These are phyloP conservation scores for Celoporthe dispersa DNA, from an alignment of 2,329 filamentous ascomycete genomes.

Conservation along the genomic window DNA sequence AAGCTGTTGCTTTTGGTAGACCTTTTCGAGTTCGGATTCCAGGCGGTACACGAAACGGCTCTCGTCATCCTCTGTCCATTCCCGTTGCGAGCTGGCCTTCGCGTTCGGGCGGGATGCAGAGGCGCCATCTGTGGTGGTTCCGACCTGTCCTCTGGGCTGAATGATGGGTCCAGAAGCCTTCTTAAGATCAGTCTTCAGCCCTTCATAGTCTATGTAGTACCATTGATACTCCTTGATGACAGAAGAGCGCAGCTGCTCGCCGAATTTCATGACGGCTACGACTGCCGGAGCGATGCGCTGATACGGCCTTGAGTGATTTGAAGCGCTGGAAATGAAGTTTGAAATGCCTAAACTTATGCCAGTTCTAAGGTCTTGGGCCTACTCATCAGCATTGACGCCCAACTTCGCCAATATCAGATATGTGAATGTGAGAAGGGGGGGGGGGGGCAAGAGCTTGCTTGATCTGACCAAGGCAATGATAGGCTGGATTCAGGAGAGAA, in stretches of 20 bases:
- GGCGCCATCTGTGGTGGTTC: constrained; percentile 39
- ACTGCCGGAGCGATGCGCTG: constrained; percentile 49
- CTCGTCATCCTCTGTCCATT: constrained; percentile 93
- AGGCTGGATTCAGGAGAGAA: neutral
- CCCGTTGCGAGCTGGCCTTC: constrained; percentile 53
- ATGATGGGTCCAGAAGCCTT: constrained; percentile 60
- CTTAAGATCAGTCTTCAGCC: constrained; percentile 85
- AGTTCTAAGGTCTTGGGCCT: constrained; percentile 50
- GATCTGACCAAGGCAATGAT: neutral
- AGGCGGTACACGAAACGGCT: constrained; percentile 83
- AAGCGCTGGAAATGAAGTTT: constrained; percentile 35
- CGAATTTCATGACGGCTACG: constrained; percentile 76
- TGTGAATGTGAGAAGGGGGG: neutral
- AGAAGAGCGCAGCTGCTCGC: constrained; percentile 93
- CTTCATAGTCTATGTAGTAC: constrained; percentile 98
- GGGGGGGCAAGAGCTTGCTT: neutral
- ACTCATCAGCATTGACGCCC: constrained; percentile 55
- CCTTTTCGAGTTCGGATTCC: constrained; percentile 93
- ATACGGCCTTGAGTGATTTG: constrained; percentile 40
- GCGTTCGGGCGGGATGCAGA: constrained; percentile 39
- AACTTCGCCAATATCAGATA: neutral
- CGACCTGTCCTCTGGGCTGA: constrained; percentile 45
- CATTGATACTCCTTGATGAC: constrained; percentile 96
- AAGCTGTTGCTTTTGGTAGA: constrained; percentile 95
- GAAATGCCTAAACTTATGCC: constrained; percentile 48